A percentile compares a stretch with the other conserved stretches of the same genome.
Evolutionary conservation across 208 protist species (phyloP).

Genomic region (Trypanosoma brucei): DNA sequence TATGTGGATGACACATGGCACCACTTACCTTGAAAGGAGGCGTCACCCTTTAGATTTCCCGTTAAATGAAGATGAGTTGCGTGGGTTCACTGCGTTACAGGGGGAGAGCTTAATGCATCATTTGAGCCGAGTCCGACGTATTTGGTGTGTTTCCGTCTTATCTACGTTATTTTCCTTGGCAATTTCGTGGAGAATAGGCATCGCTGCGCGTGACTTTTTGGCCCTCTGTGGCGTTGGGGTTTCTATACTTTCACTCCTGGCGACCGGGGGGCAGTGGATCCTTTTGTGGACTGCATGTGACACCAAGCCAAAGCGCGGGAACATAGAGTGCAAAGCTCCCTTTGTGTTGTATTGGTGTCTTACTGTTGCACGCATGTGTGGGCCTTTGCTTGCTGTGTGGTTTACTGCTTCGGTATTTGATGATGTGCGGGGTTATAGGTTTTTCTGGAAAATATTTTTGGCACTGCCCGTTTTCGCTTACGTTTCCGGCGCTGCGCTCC

Average conservation of each 20-base stretch:
- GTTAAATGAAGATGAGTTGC: conserved; percentile 32
- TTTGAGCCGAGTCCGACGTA: conserved; percentile 23
- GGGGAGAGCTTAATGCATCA: conserved; percentile 42
- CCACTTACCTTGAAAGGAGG: not conserved
- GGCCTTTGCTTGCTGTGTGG: conserved; percentile 59
- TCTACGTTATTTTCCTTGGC: conserved; percentile 25
- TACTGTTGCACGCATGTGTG: conserved; percentile 34
- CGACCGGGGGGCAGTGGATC: conserved; percentile 37
- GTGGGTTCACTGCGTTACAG: conserved; percentile 20
- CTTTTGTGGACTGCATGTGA: conserved; percentile 57
- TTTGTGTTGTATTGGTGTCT: conserved; percentile 71
- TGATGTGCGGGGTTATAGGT: conserved; percentile 22
- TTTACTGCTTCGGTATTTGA: conserved; percentile 59
- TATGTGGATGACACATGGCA: not conserved
- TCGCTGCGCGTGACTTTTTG: conserved; percentile 42
- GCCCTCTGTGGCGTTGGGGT: conserved; percentile 74
- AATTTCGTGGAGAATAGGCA: conserved; percentile 51
- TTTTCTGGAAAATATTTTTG: conserved; percentile 35
- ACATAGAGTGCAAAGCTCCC: conserved; percentile 61
- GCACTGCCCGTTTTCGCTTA: conserved; percentile 31
- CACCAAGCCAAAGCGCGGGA: conserved; percentile 25
- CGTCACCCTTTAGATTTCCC: conserved; percentile 45
- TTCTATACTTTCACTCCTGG: conserved; percentile 52
- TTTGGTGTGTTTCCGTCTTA: conserved; percentile 30
- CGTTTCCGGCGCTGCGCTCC: conserved; percentile 17